phyloP scores from a whole-genome alignment of 1,284 basidiomycete species.

The Xanthoconium separans region DNA sequence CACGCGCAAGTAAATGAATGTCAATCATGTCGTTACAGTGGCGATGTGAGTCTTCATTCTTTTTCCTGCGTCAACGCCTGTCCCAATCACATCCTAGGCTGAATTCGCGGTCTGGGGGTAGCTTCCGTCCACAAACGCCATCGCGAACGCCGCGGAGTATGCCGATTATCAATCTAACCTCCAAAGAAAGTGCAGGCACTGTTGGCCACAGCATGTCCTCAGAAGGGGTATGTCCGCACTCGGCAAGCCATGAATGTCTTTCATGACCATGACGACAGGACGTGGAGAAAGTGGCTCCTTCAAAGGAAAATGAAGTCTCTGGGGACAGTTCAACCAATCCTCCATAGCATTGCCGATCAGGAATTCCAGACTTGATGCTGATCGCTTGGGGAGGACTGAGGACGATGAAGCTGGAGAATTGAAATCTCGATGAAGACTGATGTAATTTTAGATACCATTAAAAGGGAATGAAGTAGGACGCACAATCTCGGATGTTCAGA shows the following conservation, averaged over 20 bases:
- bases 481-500: neutral
- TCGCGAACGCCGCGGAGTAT: conserved; percentile 10
- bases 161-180: conserved; percentile 6
- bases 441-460: too few relatives aligned
- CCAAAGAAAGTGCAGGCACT: conserved; percentile 3
- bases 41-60: conserved; percentile 14
- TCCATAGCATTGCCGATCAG: neutral
- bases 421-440: too few relatives aligned
- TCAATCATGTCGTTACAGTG: conserved; percentile 1
- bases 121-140: conserved; percentile 2
- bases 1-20: too few relatives aligned
- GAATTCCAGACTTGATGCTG: neutral
- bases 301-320: neutral
- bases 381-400: neutral
- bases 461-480: neutral
- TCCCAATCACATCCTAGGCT: conserved; percentile 6
- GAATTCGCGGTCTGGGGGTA: conserved; percentile 11
- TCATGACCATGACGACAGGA: conserved; percentile 11
- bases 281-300: conserved; percentile 1
- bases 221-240: conserved; percentile 6
- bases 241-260: neutral
- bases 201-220: conserved; percentile 29
- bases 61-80: neutral
- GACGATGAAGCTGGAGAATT: conserved; percentile 3
- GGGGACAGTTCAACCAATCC: neutral